phyloP scores from a whole-genome alignment of 2,329 filamentous ascomycete genomes.

The Cryphonectria naterciae region DNA sequence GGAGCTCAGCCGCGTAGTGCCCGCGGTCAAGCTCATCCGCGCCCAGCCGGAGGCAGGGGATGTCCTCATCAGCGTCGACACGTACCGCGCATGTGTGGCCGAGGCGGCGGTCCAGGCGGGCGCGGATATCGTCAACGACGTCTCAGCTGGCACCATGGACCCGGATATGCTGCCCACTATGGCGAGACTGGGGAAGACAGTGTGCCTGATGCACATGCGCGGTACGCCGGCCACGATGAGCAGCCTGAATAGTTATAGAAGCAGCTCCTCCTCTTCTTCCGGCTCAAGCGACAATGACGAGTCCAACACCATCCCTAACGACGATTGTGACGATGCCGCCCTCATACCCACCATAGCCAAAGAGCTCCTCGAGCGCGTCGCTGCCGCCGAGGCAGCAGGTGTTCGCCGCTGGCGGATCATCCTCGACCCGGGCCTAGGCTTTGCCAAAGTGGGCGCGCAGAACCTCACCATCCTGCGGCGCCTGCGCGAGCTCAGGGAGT shows the following conservation, averaged over 20 bases:
- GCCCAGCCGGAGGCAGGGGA: slow-evolving; percentile 63
- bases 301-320: not conserved
- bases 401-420: slow-evolving; percentile 93
- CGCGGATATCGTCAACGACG: slow-evolving; percentile 93
- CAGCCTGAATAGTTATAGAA: slow-evolving; percentile 63
- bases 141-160: slow-evolving; percentile 82
- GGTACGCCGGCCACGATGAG: slow-evolving; percentile 85
- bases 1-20: slow-evolving; percentile 78
- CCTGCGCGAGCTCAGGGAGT: slow-evolving; percentile 65
- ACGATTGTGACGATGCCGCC: slow-evolving; percentile 54
- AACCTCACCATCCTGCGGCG: slow-evolving; percentile 79
- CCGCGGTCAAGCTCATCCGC: slow-evolving; percentile 76
- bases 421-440: slow-evolving; percentile 91
- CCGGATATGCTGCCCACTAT: slow-evolving; percentile 80
- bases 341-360: slow-evolving; percentile 66
- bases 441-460: slow-evolving; percentile 81
- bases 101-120: slow-evolving; percentile 75
- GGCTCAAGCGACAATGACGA: slow-evolving; percentile 33
- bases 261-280: slow-evolving; percentile 62
- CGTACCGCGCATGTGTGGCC: slow-evolving; percentile 85
- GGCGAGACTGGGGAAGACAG: slow-evolving; percentile 75
- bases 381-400: slow-evolving; percentile 77
- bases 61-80: slow-evolving; percentile 86
- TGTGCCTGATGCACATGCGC: slow-evolving; percentile 90
- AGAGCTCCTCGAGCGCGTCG: slow-evolving; percentile 73